Evolutionary conservation across 352 stramenopile genomes (phyloP), one percentile per base, ranked within the genome.

Genomic region (Aphanomyces euteiches): DNA sequence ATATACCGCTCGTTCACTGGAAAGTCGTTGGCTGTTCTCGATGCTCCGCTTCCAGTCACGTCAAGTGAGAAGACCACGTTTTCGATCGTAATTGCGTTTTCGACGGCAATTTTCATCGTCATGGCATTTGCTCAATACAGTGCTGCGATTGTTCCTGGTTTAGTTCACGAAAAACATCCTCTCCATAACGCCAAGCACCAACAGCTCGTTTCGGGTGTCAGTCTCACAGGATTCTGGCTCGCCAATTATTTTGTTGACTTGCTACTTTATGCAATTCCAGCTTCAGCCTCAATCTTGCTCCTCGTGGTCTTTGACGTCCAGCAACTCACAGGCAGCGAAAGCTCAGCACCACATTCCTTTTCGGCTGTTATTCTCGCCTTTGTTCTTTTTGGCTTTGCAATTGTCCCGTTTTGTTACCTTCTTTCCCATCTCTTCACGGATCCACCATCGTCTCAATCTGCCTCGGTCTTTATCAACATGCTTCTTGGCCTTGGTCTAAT

Each of bases 181-280:
- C 81, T 83, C 19, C 75, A 83, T 57, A 98, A 98, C 70, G 89
- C 96, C 7, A 98, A 98, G 72, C 97, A 99, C 83, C 90, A 98
- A 77, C 94, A 98, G 77, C 86, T 88, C 74, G 93, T 99, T 41
- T 96, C 91, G 8, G 97, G 97, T 2, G 96, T 99, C 10, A 89
- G 85, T 10, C 78, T 98, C 15, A 73, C 74, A 0, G 90, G 92
- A 0, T 99, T 98, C 74, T 99, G 97, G 97, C 56, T 98, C 21
- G 92, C 90, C 8, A 99, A 97, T 63, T 98, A 93, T 48, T 39
- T 96, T 40, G 98, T 93, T 71, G 96, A 99, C 77, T 68, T 95
- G 37, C 50, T 90, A 10, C 80, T 97, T 28, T 98, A 98, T 73
- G 73, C 96, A 45, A 79, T 98, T 1, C 85, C 87, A 1, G 86